Evolutionary conservation across 805 yeast species (phyloP).

Genomic region (Wickerhamomyces xylosicus): DNA sequence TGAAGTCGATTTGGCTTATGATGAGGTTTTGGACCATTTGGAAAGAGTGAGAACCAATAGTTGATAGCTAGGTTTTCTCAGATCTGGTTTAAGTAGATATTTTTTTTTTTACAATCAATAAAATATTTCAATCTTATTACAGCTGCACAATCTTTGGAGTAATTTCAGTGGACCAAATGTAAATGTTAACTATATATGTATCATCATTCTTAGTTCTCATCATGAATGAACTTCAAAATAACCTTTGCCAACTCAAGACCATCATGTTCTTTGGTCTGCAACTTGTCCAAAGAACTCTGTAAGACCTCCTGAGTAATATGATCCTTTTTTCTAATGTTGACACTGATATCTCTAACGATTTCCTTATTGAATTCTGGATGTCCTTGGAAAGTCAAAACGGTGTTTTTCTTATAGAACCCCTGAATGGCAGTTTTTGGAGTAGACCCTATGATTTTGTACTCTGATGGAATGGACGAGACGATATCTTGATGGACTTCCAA

Average conservation of each 20-base stretch:
- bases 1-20: conserved; percentile 25
- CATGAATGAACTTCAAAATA: not conserved
- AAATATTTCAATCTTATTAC: too few species aligned
- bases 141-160: too few species aligned
- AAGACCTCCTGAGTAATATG: too few species aligned
- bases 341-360: too few species aligned
- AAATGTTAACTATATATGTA: too few species aligned
- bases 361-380: conserved; percentile 65
- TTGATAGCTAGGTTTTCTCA: too few species aligned
- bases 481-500: conserved; percentile 53
- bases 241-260: not conserved
- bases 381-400: conserved; percentile 69
- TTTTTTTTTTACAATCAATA: too few species aligned
- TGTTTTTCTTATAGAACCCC: conserved; percentile 46
- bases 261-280: not conserved
- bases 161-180: too few species aligned
- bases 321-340: too few species aligned
- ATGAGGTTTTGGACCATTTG: conserved; percentile 28
- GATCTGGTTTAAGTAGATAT: too few species aligned
- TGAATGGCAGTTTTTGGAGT: conserved; percentile 50
- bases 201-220: too few species aligned
- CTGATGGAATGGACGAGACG: conserved; percentile 32
- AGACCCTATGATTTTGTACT: conserved; percentile 37
- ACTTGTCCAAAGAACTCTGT: too few species aligned
- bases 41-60: conserved; percentile 22